These are phyloP conservation scores for Lentithecium fluviatile DNA, from an alignment of 495 filamentous ascomycete species.

Conservation along the genomic window DNA sequence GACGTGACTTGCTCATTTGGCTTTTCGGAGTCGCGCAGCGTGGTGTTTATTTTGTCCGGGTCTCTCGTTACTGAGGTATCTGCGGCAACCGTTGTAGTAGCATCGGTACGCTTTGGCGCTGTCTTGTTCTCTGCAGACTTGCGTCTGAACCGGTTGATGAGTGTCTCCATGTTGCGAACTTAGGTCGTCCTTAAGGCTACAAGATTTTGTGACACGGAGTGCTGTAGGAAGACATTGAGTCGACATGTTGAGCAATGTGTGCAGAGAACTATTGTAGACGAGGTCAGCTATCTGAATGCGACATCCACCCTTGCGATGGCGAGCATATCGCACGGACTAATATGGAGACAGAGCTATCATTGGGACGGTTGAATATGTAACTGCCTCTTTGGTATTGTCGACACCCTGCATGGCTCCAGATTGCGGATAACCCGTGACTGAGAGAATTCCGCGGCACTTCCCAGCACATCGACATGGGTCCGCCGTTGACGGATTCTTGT, in stretches of 20 bases:
- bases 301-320: constrained; percentile 25
- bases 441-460: too few relatives aligned
- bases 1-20: background rate
- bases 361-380: constrained; percentile 19
- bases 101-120: background rate
- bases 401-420: background rate
- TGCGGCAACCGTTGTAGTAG: background rate
- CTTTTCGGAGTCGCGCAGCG: background rate
- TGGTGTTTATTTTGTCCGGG: constrained; percentile 4
- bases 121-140: background rate
- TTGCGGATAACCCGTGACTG: background rate
- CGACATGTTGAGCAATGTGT: background rate
- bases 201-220: too few relatives aligned
- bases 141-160: background rate
- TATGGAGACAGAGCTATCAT: constrained; percentile 8
- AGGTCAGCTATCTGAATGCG: constrained; percentile 7
- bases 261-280: background rate
- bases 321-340: constrained; percentile 16
- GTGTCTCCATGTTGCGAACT: background rate
- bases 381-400: constrained; percentile 23
- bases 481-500: too few relatives aligned
- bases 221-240: background rate
- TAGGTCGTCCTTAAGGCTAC: background rate
- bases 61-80: background rate
- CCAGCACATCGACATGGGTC: too few relatives aligned